These are phyloP conservation scores for Dendrobium officinale DNA, from an alignment of 106 monocot genomes.

Conservation along the genomic window DNA sequence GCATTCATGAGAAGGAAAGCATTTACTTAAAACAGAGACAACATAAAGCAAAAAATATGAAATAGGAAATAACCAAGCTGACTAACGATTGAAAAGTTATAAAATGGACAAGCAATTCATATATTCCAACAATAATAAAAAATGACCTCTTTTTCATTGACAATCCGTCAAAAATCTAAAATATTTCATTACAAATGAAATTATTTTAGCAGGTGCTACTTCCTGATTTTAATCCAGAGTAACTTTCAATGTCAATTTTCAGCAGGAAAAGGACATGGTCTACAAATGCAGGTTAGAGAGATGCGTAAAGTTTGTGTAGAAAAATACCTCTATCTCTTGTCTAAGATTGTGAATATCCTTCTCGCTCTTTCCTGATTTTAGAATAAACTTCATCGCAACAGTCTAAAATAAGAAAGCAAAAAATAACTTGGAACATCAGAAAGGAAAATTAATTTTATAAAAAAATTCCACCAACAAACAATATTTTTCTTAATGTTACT, in stretches of 20 bases:
- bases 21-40: neutral
- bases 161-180: neutral
- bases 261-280: neutral
- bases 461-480: neutral
- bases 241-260: neutral
- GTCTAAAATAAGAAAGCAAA: constrained; percentile 41
- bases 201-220: neutral
- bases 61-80: neutral
- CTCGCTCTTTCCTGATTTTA: constrained; percentile 93
- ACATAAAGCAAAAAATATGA: neutral
- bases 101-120: neutral
- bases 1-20: too few relatives aligned
- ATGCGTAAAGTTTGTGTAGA: neutral
- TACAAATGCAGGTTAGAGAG: neutral
- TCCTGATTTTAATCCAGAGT: neutral
- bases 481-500: neutral
- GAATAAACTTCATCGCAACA: constrained; percentile 94
- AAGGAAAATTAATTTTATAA: neutral
- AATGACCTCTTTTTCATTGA: neutral
- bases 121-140: neutral
- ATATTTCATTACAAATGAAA: neutral
- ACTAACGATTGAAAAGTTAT: neutral
- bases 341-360: constrained; percentile 90
- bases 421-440: constrained; percentile 6
- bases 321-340: constrained; percentile 90